Conservation (phyloP, 2,329 filamentous ascomycete genomes). For the Zarea fungicola region DNA sequence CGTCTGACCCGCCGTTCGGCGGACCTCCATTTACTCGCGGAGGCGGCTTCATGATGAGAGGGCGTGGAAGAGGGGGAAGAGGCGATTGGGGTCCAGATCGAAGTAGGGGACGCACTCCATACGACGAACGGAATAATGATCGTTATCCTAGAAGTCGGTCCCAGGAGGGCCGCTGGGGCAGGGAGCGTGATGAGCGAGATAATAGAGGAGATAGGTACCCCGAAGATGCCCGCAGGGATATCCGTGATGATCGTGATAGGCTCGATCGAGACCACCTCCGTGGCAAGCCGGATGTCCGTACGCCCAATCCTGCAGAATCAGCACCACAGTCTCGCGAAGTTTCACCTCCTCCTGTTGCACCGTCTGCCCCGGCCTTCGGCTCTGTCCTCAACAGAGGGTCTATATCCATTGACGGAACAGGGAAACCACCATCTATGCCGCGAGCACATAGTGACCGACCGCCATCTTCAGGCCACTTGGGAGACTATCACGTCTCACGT, state of each 20-base stretch:
- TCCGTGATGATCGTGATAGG: conserved; percentile 43
- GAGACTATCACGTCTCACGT: background rate
- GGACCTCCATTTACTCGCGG: conserved; percentile 48
- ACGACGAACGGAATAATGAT: conserved; percentile 54
- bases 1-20: conserved; percentile 61
- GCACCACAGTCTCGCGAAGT: conserved; percentile 44
- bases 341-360: conserved; percentile 52
- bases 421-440: conserved; percentile 44
- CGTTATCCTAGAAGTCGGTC: conserved; percentile 62
- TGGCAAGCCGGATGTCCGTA: conserved; percentile 44
- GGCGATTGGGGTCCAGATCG: conserved; percentile 39
- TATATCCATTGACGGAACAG: conserved; percentile 27
- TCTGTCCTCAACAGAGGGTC: conserved; percentile 45
- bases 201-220: conserved; percentile 37
- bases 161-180: conserved; percentile 55
- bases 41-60: conserved; percentile 49
- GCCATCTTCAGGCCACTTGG: conserved; percentile 13
- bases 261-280: conserved; percentile 43
- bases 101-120: conserved; percentile 52
- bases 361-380: conserved; percentile 54
- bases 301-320: conserved; percentile 43
- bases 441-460: conserved; percentile 19
- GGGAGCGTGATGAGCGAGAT: conserved; percentile 53
- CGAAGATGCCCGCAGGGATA: conserved; percentile 39
- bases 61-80: conserved; percentile 45